Base-by-base conservation (phyloP, 2,329 filamentous ascomycete species). In the Colletotrichum echinochloae region DNA sequence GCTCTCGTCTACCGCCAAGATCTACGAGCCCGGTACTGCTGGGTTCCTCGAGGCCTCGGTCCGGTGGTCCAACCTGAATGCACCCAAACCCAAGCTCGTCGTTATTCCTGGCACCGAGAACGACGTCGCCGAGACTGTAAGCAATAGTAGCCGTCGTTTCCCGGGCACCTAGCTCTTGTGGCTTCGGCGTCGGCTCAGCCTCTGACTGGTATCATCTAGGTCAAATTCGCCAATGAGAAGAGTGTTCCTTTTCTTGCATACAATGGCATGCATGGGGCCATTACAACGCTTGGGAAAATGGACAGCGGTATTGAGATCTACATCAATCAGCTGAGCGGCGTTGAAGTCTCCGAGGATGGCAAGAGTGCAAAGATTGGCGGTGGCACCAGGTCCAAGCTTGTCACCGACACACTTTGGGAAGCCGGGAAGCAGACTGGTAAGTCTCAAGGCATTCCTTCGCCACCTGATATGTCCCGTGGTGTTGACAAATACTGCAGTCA, bases 231-330 rank as follows among this genome's bases (percentile, higher is more conserved):
- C 51, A 86, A 84, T 72, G 74, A 79, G 46, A 77, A 81, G 55
- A 74, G 79, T 1, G 66, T 87, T 2, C 85, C 87, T 0, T 88
- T 89, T 71, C 81, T 90, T 2, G 83, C 86, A 0, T 84, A 81
- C 75, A 87, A 86, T 74, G 85, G 85, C 18, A 82, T 79, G 2
- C 88, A 90, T 67, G 88, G 87, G 4, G 79, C 84, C 3, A 79
- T 86, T 55, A 85, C 80, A 49, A 86, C 84, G 0, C 73, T 89
- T 2, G 85, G 83, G 0, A 80, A 77, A 48, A 85, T 88, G 80
- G 74, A 83, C 5, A 77, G 80, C 61, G 87, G 87, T 5, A 84
- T 89, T 20, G 81, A 84, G 71, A 88, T 89, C 63, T 83, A 80
- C 62, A 70, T 89, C 71, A 75, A 77, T 55, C 79, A 84, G 70